These are phyloP conservation scores for Immersiella caudata DNA, from an alignment of 495 filamentous ascomycete genomes.

Conservation along the genomic window DNA sequence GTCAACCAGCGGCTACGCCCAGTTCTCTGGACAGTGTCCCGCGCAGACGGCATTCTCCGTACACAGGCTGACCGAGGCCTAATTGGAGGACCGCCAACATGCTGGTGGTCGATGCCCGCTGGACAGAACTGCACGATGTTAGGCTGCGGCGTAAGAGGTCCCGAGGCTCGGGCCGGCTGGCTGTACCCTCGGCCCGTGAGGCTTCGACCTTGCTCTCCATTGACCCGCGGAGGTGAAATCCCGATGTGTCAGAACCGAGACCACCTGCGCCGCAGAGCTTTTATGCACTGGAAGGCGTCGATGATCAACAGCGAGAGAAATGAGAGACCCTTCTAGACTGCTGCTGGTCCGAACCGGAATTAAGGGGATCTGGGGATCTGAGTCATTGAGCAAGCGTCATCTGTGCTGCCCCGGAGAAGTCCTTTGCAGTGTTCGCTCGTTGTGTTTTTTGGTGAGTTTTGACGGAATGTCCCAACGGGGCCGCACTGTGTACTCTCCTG, in stretches of 20 bases:
- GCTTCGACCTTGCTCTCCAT: background rate
- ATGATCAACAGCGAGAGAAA: slow-evolving; percentile 5
- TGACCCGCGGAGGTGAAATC: background rate
- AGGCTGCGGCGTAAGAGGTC: background rate
- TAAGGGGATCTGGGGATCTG: background rate
- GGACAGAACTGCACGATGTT: background rate
- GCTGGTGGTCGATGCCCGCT: background rate
- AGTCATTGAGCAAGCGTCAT: background rate
- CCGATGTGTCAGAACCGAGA: slow-evolving; percentile 1
- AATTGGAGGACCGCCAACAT: background rate
- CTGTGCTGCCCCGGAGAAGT: background rate
- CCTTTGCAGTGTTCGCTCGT: background rate
- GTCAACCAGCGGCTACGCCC: background rate
- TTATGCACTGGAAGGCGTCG: background rate
- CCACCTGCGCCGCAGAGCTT: background rate
- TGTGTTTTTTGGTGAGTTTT: background rate
- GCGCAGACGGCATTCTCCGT: background rate
- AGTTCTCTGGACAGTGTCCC: background rate
- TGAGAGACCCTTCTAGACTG: background rate
- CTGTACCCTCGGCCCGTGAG: background rate
- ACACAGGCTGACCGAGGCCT: background rate
- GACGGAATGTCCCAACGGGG: background rate
- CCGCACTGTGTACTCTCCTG: background rate
- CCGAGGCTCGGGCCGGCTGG: background rate
- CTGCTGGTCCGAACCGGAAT: background rate